Base-by-base conservation (phyloP, 2,329 filamentous ascomycete species). In the Albophoma yamanashiensis region DNA sequence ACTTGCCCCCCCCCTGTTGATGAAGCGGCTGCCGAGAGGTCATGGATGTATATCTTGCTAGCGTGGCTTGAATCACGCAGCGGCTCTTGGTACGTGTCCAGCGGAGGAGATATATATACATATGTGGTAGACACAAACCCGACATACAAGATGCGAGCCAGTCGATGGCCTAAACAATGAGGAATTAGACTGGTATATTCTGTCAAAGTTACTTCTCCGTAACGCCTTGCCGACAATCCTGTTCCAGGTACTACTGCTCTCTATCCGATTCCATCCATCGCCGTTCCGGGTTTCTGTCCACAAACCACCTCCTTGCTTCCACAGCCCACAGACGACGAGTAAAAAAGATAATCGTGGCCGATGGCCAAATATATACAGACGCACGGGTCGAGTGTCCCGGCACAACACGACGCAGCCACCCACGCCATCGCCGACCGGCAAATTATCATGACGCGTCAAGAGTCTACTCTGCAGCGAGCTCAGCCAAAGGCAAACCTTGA, bases 401-500 rank as follows among this genome's bases (percentile, higher is more conserved):
- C 47, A 52, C 20, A 14, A 58, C 38, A 31, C 9, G 39, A 40
- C n/a, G 47, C 52, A 57, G 38, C 47, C 17, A 61, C 42, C 45
- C 25, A 53, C 50, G 45, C n/a, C 50, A 64, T 64, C 60, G 61
- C 63, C 64, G 38, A 56, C 39, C 40, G 57, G 62, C 61, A 52
- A 56, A 56, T 40, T 25, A 60, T 63, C 61, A 58, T 58, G 42
- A 59, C 53, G 62, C 59, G 6, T 36, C 1, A 55, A 20, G 4
- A 17, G 12, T 34, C 8, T 5, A 15, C 31, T 22, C 11, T 22
- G 50, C 20, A 15, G 31, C 50, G 14, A 22, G 25, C 45, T 61
- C 66, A 73, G 43, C 64, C 62, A 57, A 71, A 83, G 60, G 77
- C 65, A 68, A 82, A 84, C 38, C 73, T 75, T 8, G 81, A 79